Percentiles rank a stretch among this genome's conserved stretches.
Conservation (phyloP, 495 filamentous ascomycete species). For the Daldinia loculata region DNA sequence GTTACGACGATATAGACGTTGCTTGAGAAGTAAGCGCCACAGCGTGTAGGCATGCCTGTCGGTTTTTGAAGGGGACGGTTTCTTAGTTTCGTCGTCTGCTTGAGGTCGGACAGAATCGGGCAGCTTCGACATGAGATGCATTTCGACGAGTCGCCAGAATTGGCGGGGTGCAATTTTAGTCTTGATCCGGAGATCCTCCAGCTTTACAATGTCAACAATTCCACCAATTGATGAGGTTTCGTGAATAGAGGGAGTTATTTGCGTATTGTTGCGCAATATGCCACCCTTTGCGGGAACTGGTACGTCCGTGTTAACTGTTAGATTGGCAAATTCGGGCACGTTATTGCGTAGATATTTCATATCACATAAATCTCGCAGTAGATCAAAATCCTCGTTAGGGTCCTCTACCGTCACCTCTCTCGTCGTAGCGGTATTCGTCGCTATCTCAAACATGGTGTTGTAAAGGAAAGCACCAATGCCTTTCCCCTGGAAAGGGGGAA, state of each 20-base stretch:
- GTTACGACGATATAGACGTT: constrained; percentile 81
- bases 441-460: constrained; percentile 73
- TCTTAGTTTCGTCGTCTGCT: constrained; percentile 38
- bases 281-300: constrained; percentile 50
- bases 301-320: constrained; percentile 60
- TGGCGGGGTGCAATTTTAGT: constrained; percentile 88
- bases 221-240: constrained; percentile 13
- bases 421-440: constrained; percentile 67
- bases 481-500: constrained; percentile 83
- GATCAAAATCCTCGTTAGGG: constrained; percentile 93
- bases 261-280: constrained; percentile 63
- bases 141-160: constrained; percentile 85
- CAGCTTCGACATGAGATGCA: constrained; percentile 83
- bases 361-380: constrained; percentile 86
- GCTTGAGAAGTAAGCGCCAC: constrained; percentile 85
- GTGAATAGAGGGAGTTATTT: constrained; percentile 35
- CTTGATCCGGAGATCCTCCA: constrained; percentile 67
- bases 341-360: constrained; percentile 68
- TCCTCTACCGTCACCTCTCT: constrained; percentile 94
- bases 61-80: constrained; percentile 43
- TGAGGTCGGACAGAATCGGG: constrained; percentile 66
- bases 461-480: constrained; percentile 86
- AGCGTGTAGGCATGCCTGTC: constrained; percentile 69
- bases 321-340: constrained; percentile 59
- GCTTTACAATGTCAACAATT: constrained; percentile 67